phyloP scores from a whole-genome alignment of 129 eudicot genomes.

The Flaveria trinervia region DNA sequence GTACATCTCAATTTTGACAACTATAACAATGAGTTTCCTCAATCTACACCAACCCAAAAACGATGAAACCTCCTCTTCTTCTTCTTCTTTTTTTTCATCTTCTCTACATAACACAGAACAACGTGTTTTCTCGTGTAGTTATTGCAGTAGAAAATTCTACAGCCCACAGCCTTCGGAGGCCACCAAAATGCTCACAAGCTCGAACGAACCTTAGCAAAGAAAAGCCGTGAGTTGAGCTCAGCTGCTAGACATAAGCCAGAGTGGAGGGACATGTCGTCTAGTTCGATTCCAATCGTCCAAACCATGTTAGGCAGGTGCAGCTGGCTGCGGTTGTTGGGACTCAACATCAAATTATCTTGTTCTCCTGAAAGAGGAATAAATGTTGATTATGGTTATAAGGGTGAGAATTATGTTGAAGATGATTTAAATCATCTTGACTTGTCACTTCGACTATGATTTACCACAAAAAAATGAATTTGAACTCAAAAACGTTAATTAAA shows the following conservation, averaged over 20 bases:
- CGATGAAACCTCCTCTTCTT: conserved; percentile 38
- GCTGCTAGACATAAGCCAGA: conserved; percentile 34
- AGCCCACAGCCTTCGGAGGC: conserved; percentile 96
- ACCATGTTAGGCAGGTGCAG: conserved; percentile 24
- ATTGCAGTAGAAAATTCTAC: conserved; percentile 71
- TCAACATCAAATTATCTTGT: conserved; percentile 23
- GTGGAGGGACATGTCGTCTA: conserved; percentile 20
- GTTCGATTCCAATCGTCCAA: conserved; percentile 28
- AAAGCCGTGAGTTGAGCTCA: conserved; percentile 54
- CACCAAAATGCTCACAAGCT: conserved; percentile 95
- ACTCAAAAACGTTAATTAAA: neutral
- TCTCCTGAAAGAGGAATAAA: neutral
- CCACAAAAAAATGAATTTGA: neutral
- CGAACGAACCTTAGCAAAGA: conserved; percentile 84
- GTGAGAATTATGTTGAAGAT: conserved; percentile 29
- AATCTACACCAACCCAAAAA: conserved; percentile 37
- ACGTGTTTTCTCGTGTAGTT: conserved; percentile 73
- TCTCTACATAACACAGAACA: conserved; percentile 37
- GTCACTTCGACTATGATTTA: conserved; percentile 32
- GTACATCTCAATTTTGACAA: conserved; percentile 18
- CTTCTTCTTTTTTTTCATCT: conserved; percentile 46
- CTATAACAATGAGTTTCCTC: conserved; percentile 51
- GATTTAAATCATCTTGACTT: conserved; percentile 31
- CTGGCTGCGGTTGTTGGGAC: neutral
- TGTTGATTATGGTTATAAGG: conserved; percentile 25